These are phyloP conservation scores for Lasiosphaeriaceae sp. DNA, from an alignment of 495 filamentous ascomycete species.

Conservation along the genomic window DNA sequence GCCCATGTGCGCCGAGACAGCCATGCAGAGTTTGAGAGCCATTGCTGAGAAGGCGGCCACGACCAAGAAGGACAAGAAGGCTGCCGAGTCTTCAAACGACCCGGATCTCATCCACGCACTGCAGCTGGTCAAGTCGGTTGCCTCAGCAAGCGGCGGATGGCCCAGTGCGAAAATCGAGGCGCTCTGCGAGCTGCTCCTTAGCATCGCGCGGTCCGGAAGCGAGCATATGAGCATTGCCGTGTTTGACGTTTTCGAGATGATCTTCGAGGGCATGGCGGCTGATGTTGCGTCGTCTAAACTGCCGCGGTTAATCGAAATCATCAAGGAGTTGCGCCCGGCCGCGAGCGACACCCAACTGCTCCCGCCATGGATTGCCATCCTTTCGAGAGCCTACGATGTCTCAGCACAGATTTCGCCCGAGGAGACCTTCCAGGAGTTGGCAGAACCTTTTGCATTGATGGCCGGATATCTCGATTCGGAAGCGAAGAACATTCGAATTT, in stretches of 20 bases:
- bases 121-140: slow-evolving; percentile 85
- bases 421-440: slow-evolving; percentile 84
- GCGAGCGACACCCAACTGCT: slow-evolving; percentile 88
- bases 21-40: slow-evolving; percentile 69
- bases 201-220: slow-evolving; percentile 81
- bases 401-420: slow-evolving; percentile 79
- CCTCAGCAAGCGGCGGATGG: slow-evolving; percentile 85
- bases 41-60: slow-evolving; percentile 57
- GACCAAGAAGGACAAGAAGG: slow-evolving; percentile 65
- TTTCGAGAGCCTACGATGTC: slow-evolving; percentile 92
- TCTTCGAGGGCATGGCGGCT: slow-evolving; percentile 85
- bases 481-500: slow-evolving; percentile 86
- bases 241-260: slow-evolving; percentile 94
- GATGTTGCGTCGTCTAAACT: slow-evolving; percentile 84
- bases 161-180: slow-evolving; percentile 93
- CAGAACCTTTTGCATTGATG: slow-evolving; percentile 72
- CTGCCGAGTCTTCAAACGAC: slow-evolving; percentile 57
- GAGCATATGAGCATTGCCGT: slow-evolving; percentile 93
- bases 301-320: slow-evolving; percentile 77
- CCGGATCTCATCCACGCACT: slow-evolving; percentile 85
- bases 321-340: slow-evolving; percentile 83
- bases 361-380: slow-evolving; percentile 92
- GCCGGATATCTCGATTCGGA: slow-evolving; percentile 76
- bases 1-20: slow-evolving; percentile 91
- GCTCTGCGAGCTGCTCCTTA: slow-evolving; percentile 82